A percentile compares a stretch with the other conserved stretches of the same genome.
These are phyloP conservation scores for Kockovaella imperatae DNA, from an alignment of 768 basidiomycete genomes.

Conservation along the genomic window DNA sequence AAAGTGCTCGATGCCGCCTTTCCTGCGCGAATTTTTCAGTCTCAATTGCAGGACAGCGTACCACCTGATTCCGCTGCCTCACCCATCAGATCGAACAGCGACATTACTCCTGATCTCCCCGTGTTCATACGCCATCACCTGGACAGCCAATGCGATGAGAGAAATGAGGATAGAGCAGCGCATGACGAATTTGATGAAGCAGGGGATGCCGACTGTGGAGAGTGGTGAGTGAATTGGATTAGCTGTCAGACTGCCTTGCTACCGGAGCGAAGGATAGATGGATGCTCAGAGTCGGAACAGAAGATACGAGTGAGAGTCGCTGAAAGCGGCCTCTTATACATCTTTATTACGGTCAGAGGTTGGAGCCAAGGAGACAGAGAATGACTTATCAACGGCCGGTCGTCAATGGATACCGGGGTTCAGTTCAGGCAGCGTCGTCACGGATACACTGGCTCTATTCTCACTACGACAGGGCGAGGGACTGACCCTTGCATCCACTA, in stretches of 20 bases:
- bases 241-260: background rate
- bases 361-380: background rate
- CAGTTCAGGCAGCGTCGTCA: too few relatives aligned
- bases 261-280: background rate
- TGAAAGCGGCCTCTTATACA: too few relatives aligned
- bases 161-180: conserved; percentile 4
- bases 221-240: background rate
- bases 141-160: conserved; percentile 3
- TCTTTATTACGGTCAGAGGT: too few relatives aligned
- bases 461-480: too few relatives aligned
- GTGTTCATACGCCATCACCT: conserved; percentile 7
- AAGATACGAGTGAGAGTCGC: too few relatives aligned
- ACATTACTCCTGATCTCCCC: conserved; percentile 16
- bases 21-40: background rate
- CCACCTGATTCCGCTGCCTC: too few relatives aligned
- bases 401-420: background rate
- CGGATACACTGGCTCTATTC: too few relatives aligned
- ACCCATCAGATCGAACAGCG: conserved; percentile 15
- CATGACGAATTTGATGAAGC: conserved; percentile 4
- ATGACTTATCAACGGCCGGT: too few relatives aligned
- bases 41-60: background rate
- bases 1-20: conserved; percentile 15
- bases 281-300: background rate
- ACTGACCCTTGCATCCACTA: too few relatives aligned
- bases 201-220: background rate